Base-by-base conservation (phyloP, 345 rosid species). In the Euphorbia pulcherrima region DNA sequence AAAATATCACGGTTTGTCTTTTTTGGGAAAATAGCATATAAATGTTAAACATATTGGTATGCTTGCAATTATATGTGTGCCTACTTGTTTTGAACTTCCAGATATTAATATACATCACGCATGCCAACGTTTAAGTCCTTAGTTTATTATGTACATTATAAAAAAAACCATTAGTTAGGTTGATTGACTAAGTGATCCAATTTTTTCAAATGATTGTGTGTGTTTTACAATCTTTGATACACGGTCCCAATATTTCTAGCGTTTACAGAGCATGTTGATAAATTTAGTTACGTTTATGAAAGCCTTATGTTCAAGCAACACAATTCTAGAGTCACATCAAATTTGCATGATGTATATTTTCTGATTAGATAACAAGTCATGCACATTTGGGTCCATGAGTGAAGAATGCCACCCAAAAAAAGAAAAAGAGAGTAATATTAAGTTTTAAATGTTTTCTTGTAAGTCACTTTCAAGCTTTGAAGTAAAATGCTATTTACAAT, bases 281-380 rank as follows among this genome's bases (percentile, higher is more conserved):
- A 14, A 44, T 6, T 26, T 23, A 5, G 5, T 1, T 26, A 6
- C 1, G 2, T 23, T 0, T 41, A 62, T 8, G 2, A 44, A 0
- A 24, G 24, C 9, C 24, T 1, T 16, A 2, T 27, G 6, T 27
- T 26, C 7, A 21, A 17, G 39, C 18, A 16, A 64, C 16, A 16
- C 16, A 27, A 27, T 17, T 9, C 28, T 46, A 33, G 41, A 57
- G 56, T 67, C 1, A 29, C 9, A 56, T 41, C 8, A 7, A 6
- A 27, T 21, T 33, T 17, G 26, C 27, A 8, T 37, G 16, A 21
- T 40, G 29, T 35, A 35, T n/a, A n/a, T n/a, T 35, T 2, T 47
- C 29, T 78, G 46, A 40, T 62, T 29, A 39, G 39, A 26, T 61
- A n/a, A 14, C 26, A 37, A 35, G 26, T 21, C 50, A 55, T 40